A percentile compares a stretch with the other conserved stretches of the same genome.
Conservation (phyloP, 345 rosid genomes). For the Gossypium anomalum region DNA sequence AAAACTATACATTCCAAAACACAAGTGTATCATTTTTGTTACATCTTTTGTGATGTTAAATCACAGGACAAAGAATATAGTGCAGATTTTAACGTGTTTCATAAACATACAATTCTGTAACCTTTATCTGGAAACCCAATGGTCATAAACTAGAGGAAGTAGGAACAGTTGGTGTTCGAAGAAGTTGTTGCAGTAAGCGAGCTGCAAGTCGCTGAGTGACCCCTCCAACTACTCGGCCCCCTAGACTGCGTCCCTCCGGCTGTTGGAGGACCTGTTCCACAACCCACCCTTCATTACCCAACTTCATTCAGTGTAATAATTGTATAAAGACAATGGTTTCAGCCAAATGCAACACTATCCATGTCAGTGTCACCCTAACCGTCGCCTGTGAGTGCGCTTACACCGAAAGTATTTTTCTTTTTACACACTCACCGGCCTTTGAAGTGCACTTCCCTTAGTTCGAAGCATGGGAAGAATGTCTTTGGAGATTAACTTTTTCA, state of each 20-base stretch:
- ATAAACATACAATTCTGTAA: neutral
- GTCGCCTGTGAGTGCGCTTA: too few species aligned
- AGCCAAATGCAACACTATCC: neutral
- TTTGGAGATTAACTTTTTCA: too few species aligned
- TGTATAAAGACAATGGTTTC: neutral
- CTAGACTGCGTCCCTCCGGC: conserved; percentile 75
- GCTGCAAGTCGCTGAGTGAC: conserved; percentile 87
- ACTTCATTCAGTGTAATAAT: neutral
- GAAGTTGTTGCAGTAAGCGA: conserved; percentile 81
- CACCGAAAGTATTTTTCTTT: too few species aligned
- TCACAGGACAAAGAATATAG: conserved; percentile 20
- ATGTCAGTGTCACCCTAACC: too few species aligned
- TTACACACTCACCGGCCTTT: too few species aligned
- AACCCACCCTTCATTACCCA: conserved; percentile 10
- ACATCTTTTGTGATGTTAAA: conserved; percentile 1
- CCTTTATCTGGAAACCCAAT: neutral
- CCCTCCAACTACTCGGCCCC: conserved; percentile 73
- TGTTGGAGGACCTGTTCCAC: conserved; percentile 82
- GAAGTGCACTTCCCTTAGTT: too few species aligned
- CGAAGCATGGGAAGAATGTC: too few species aligned
- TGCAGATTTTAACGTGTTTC: neutral
- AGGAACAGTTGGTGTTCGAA: conserved; percentile 44
- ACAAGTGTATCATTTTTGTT: conserved; percentile 3
- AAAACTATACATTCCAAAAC: neutral
- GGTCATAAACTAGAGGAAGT: conserved; percentile 32